Conservation (phyloP, 495 filamentous ascomycete genomes). For the Chaetomium cochliodes region DNA sequence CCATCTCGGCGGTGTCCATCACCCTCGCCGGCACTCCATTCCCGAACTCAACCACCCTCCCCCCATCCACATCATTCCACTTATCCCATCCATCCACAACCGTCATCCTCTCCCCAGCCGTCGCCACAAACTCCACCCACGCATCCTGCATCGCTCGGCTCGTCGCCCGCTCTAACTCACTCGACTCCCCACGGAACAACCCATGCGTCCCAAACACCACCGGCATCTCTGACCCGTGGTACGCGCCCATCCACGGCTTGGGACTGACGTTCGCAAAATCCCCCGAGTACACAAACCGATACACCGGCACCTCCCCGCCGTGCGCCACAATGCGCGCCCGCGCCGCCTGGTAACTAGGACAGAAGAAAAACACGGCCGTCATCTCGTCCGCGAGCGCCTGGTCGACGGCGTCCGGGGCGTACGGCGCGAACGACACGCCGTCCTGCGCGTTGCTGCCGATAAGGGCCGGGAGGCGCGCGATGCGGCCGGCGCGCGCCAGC, state of each 20-base stretch:
- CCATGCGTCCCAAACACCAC: conserved; percentile 49
- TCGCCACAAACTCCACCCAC: conserved; percentile 46
- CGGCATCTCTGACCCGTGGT: conserved; percentile 51
- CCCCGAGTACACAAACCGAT: conserved; percentile 47
- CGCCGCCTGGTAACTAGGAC: conserved; percentile 27
- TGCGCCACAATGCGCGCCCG: conserved; percentile 29
- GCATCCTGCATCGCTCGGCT: conserved; percentile 41
- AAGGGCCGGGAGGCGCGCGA: conserved; percentile 22
- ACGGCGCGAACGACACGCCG: conserved; percentile 25
- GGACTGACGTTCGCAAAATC: conserved; percentile 49
- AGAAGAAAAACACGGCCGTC: conserved; percentile 31
- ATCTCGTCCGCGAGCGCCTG: conserved; percentile 9
- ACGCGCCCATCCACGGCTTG: conserved; percentile 47
- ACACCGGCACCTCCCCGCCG: conserved; percentile 32
- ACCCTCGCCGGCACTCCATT: conserved; percentile 14
- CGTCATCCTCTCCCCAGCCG: neutral
- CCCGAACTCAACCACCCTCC: conserved; percentile 18
- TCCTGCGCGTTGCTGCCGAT: conserved; percentile 30
- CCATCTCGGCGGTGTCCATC: conserved; percentile 10
- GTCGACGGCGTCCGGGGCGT: conserved; percentile 20
- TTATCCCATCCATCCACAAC: conserved; percentile 15
- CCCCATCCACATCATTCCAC: conserved; percentile 1
- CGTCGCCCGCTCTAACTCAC: conserved; percentile 34
- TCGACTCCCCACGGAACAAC: conserved; percentile 39
- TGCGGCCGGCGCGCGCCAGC: neutral